Percentiles rank a stretch among this genome's conserved stretches.
These are phyloP conservation scores for Hygrophoropsis aurantiaca DNA, from an alignment of 768 basidiomycete species.

Conservation along the genomic window DNA sequence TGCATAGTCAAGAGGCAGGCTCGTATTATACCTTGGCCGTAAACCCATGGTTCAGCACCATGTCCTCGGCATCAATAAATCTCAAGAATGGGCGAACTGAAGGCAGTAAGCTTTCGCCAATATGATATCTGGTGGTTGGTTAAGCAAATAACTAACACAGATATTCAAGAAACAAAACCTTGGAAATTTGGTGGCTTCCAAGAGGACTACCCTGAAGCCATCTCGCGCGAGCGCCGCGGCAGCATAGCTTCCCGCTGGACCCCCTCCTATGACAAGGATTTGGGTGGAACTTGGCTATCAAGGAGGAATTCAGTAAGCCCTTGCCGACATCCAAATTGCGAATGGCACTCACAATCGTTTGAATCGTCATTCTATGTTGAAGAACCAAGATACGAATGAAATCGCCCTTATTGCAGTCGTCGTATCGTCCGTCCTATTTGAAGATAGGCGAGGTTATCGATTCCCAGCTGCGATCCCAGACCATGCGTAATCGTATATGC, in stretches of 20 bases:
- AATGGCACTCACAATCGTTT: too few species aligned
- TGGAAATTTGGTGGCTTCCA: constrained; percentile 56
- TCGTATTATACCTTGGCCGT: constrained; percentile 37
- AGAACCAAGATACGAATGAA: too few species aligned
- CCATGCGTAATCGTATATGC: too few species aligned
- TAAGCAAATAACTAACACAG: too few species aligned
- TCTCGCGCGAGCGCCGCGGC: constrained; percentile 55
- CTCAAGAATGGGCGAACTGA: constrained; percentile 58
- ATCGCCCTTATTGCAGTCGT: too few species aligned
- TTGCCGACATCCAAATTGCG: too few species aligned
- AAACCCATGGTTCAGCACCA: constrained; percentile 49
- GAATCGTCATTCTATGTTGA: too few species aligned
- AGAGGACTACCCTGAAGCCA: constrained; percentile 49
- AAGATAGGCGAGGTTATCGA: too few species aligned
- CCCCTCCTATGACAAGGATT: constrained; percentile 33
- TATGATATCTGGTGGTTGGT: constrained; percentile 42
- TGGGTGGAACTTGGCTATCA: too few species aligned
- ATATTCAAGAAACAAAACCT: constrained; percentile 18
- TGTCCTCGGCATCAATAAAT: constrained; percentile 57
- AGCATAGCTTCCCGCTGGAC: constrained; percentile 57
- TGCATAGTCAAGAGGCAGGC: background rate
- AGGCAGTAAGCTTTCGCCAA: constrained; percentile 60
- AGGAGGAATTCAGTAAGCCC: too few species aligned
- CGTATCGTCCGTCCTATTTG: too few species aligned
- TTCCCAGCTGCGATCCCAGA: too few species aligned